phyloP scores from a whole-genome alignment of 1,139 yeast species.

The Geotrichum candidum region DNA sequence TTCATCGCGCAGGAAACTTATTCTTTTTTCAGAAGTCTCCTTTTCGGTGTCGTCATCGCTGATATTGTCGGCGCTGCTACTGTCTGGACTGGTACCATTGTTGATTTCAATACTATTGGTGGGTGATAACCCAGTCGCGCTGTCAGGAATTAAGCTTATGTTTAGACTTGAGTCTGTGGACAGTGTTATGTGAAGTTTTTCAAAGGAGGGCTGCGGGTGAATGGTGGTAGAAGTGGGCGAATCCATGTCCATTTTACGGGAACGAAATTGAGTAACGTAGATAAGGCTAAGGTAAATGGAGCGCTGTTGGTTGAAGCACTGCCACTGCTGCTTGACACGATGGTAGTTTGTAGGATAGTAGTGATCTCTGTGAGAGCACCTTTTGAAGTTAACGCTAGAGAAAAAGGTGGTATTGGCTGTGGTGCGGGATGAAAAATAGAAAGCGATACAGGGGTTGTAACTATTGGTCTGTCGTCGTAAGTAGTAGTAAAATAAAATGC shows the following conservation, averaged over 20 bases:
- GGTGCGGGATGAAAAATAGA: background rate
- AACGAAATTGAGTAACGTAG: background rate
- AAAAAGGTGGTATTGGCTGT: background rate
- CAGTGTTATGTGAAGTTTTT: background rate
- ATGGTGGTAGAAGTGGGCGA: constrained; percentile 6
- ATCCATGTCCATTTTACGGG: background rate
- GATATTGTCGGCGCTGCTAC: constrained; percentile 1
- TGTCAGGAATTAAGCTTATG: background rate
- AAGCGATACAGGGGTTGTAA: background rate
- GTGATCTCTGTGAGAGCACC: background rate
- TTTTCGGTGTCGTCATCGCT: constrained; percentile 6
- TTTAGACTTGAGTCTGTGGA: background rate
- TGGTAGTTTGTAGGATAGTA: background rate
- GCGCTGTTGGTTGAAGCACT: background rate
- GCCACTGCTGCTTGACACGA: background rate
- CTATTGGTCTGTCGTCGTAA: background rate
- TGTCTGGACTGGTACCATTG: constrained; percentile 10
- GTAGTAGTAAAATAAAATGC: background rate
- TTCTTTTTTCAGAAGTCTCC: constrained; percentile 7
- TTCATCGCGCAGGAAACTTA: constrained; percentile 12
- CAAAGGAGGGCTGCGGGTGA: constrained; percentile 9
- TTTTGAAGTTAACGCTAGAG: background rate
- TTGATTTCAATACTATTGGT: constrained; percentile 3
- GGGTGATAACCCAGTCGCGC: background rate
- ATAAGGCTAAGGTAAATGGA: background rate